These are phyloP conservation scores for Thalassiosira livingstoniorum DNA, from an alignment of 352 stramenopile genomes.

Conservation along the genomic window DNA sequence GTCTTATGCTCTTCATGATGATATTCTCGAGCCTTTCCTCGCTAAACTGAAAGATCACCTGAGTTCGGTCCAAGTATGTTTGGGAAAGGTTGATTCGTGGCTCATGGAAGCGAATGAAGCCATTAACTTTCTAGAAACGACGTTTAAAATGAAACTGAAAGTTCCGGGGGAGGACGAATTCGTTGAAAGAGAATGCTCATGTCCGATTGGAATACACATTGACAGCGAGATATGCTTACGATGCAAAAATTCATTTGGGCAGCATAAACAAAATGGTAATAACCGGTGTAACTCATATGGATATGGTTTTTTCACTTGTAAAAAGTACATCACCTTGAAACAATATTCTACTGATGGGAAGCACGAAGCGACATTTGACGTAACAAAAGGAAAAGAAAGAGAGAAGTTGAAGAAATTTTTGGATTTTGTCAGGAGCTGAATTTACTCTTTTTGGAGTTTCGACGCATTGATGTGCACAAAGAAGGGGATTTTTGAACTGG, in stretches of 20 bases:
- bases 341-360: neutral
- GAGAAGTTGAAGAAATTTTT: conserved; percentile 29
- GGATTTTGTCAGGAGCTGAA: conserved; percentile 19
- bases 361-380: conserved; percentile 17
- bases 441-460: neutral
- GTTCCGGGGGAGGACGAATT: neutral
- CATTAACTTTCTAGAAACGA: conserved; percentile 39
- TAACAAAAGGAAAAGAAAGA: conserved; percentile 19
- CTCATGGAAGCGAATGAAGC: conserved; percentile 35
- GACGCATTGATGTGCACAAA: neutral
- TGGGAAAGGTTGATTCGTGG: conserved; percentile 52
- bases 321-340: conserved; percentile 20
- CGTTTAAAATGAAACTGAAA: conserved; percentile 38
- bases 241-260: neutral
- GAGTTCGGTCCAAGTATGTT: conserved; percentile 46
- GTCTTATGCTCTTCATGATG: conserved; percentile 32
- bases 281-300: neutral
- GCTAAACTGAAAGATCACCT: conserved; percentile 47
- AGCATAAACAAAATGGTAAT: neutral
- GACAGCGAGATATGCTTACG: neutral
- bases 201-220: conserved; percentile 2
- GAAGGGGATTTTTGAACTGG: neutral
- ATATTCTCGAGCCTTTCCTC: conserved; percentile 42
- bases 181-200: neutral
- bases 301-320: conserved; percentile 19